Evolutionary conservation across 495 filamentous ascomycete species (phyloP).

Genomic region (Daldinia caldariorum): DNA sequence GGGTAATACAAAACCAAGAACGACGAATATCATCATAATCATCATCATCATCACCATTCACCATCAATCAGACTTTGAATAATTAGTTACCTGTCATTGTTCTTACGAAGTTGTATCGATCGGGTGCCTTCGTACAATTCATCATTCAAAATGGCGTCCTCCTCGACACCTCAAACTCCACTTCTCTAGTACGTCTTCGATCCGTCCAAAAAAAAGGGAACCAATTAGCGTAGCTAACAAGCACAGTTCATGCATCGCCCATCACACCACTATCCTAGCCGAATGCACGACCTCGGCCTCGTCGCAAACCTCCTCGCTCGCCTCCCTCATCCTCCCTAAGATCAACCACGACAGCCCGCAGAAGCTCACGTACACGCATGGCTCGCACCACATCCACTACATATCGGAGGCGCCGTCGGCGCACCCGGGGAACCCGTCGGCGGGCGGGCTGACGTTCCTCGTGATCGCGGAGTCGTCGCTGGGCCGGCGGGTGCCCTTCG

Average conservation of each 20-base stretch:
- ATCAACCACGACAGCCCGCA: slow-evolving; percentile 82
- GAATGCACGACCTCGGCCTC: slow-evolving; percentile 87
- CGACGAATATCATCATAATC: neutral
- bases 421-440: slow-evolving; percentile 61
- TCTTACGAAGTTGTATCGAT: neutral
- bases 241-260: slow-evolving; percentile 85
- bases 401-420: slow-evolving; percentile 84
- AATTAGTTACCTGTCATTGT: neutral
- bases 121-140: neutral
- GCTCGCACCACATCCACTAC: slow-evolving; percentile 93
- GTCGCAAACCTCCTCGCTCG: slow-evolving; percentile 80
- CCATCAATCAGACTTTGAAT: neutral
- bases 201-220: slow-evolving; percentile 13
- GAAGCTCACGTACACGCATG: slow-evolving; percentile 94
- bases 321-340: slow-evolving; percentile 94
- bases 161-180: slow-evolving; percentile 76
- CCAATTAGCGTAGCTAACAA: slow-evolving; percentile 30
- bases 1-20: neutral
- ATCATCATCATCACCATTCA: too few relatives aligned
- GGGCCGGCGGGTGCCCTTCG: slow-evolving; percentile 89
- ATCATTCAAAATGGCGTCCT: slow-evolving; percentile 72
- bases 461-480: slow-evolving; percentile 80
- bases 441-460: slow-evolving; percentile 85
- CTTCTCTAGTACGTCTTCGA: slow-evolving; percentile 76
- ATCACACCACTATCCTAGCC: slow-evolving; percentile 88